Base-by-base conservation (phyloP, 495 filamentous ascomycete species). In the Xylaria flabelliformis region DNA sequence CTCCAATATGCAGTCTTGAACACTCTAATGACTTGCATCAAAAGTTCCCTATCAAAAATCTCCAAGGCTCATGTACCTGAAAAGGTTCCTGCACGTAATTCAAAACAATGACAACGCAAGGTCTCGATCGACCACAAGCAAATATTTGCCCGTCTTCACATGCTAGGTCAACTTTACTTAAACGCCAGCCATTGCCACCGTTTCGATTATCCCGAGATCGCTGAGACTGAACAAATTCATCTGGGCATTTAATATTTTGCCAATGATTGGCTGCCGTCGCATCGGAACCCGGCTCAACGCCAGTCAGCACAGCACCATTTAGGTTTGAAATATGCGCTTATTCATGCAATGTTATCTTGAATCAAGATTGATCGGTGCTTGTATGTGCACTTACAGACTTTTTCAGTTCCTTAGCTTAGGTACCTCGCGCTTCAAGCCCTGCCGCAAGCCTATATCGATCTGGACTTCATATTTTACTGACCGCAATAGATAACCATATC, bases 211-310 rank as follows among this genome's bases (percentile, higher is more conserved):
- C 39, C 39, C 21, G 24, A 29, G 21, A 19, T 48, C 12, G 21
- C 62, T 3, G 1, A 51, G 51, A 55, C 51, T 51, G 5, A 29
- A 26, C 21, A n/a, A 26, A 55, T 26, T 15, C 51, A 29, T 15
- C 1, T 29, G 26, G 26, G 26, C 0, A 39, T 55, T 4, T 55
- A 29, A 13, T 55, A 24, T 55, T 55, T 55, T 24, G 34, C 7
- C 62, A 17, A 17, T 34, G 63, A 65, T 65, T 65, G 63, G 63
- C 63, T 50, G 15, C 63, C 63, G n/a, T 19, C 26, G 42, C n/a
- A 48, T 34, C 42, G 62, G 42, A 29, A 26, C 10, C 42, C 58
- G 34, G 48, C 39, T 44, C 42, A 12, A 56, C 26, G 26, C 53
- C 19, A 56, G 26, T 17, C 53, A 34, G 63, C 63, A 32, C 41